Conservation (phyloP, 495 filamentous ascomycete species). For the Chaetomium fimeti region DNA sequence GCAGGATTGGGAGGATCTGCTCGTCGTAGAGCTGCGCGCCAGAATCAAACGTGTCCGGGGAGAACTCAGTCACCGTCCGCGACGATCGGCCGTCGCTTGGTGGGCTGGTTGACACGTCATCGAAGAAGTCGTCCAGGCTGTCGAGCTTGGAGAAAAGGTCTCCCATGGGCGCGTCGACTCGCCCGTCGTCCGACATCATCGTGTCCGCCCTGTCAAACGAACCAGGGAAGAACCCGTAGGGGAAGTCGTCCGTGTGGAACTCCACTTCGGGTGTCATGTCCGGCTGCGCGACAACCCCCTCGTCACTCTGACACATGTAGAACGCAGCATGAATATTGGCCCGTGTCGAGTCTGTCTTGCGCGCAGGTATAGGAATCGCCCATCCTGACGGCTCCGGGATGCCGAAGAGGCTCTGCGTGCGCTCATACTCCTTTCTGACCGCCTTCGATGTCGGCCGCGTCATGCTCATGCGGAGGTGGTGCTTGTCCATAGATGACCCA, state of each 20-base stretch:
- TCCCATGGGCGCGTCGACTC: conserved; percentile 66
- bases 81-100: conserved; percentile 57
- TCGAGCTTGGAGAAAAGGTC: conserved; percentile 89
- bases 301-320: conserved; percentile 69
- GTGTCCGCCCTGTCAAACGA: conserved; percentile 68
- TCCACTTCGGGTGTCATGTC: conserved; percentile 80
- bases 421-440: conserved; percentile 89
- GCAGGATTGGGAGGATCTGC: conserved; percentile 85
- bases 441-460: conserved; percentile 75
- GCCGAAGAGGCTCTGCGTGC: conserved; percentile 89
- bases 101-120: conserved; percentile 55
- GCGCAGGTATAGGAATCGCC: conserved; percentile 91
- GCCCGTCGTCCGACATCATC: conserved; percentile 85
- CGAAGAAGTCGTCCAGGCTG: conserved; percentile 93
- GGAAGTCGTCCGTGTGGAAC: conserved; percentile 87
- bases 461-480: conserved; percentile 97
- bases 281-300: conserved; percentile 60
- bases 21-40: conserved; percentile 90
- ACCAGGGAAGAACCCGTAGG: conserved; percentile 71
- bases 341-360: conserved; percentile 77
- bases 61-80: conserved; percentile 63
- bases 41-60: conserved; percentile 62
- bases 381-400: conserved; percentile 95
- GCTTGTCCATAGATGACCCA: conserved; percentile 85
- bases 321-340: conserved; percentile 95